Percentiles rank a stretch among this genome's conserved stretches.
phyloP scores from a whole-genome alignment of 352 stramenopile species.

The Phytophthora sp. region DNA sequence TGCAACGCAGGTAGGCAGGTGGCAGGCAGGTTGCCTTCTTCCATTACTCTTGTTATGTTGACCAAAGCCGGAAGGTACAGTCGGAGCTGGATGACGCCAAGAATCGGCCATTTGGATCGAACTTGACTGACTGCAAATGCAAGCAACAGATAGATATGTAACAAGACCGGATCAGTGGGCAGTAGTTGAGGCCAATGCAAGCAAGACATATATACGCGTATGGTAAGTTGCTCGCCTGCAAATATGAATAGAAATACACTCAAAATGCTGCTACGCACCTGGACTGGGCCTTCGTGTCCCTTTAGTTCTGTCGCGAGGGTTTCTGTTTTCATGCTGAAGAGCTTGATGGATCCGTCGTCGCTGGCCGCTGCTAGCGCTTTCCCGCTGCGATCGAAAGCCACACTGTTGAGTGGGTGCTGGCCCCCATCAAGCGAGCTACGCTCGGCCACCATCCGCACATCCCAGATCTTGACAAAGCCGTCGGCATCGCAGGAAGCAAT shows the following conservation, averaged over 20 bases:
- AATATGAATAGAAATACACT: slow-evolving; percentile 37
- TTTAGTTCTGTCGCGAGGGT: slow-evolving; percentile 78
- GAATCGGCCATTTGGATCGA: slow-evolving; percentile 89
- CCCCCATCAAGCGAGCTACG: slow-evolving; percentile 84
- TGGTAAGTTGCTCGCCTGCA: slow-evolving; percentile 10
- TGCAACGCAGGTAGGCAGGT: slow-evolving; percentile 5
- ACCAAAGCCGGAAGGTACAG: slow-evolving; percentile 94
- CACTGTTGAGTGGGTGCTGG: slow-evolving; percentile 90
- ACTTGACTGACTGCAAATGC: slow-evolving; percentile 80
- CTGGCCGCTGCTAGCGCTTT: slow-evolving; percentile 84
- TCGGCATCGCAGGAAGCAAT: slow-evolving; percentile 94
- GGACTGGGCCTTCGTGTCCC: slow-evolving; percentile 93
- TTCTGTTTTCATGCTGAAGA: slow-evolving; percentile 86
- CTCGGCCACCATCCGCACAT: slow-evolving; percentile 95
- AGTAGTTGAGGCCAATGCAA: slow-evolving; percentile 6
- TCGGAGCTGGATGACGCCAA: slow-evolving; percentile 92
- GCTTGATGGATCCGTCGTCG: slow-evolving; percentile 91
- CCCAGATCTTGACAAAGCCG: slow-evolving; percentile 95
- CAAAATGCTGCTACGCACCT: slow-evolving; percentile 59
- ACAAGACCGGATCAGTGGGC: slow-evolving; percentile 7
- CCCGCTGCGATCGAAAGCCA: slow-evolving; percentile 91
- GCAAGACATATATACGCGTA: slow-evolving; percentile 15
- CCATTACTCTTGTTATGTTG: slow-evolving; percentile 36
- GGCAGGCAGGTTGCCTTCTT: neutral
- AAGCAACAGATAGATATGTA: slow-evolving; percentile 34